These are phyloP conservation scores for Alternaria brassicae DNA, from an alignment of 2,329 filamentous ascomycete genomes.

Conservation along the genomic window DNA sequence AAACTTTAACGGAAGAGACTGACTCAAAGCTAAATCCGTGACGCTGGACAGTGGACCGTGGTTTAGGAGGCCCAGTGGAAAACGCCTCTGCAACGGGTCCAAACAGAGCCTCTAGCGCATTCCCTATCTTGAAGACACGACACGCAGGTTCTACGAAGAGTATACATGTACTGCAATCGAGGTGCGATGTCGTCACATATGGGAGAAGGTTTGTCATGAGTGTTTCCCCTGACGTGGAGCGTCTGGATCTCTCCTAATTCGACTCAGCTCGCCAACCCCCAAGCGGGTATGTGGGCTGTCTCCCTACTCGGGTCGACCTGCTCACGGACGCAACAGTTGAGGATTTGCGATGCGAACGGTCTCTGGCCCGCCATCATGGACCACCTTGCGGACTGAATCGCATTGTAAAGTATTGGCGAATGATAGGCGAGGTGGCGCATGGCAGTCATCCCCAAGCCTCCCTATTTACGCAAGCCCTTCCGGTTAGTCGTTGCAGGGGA, in stretches of 20 bases:
- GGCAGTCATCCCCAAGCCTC: slow-evolving; percentile 22
- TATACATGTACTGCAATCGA: slow-evolving; percentile 11
- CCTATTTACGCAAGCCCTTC: slow-evolving; percentile 27
- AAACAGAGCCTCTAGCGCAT: slow-evolving; percentile 31
- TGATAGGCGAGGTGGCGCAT: slow-evolving; percentile 23
- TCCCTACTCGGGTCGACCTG: slow-evolving; percentile 12
- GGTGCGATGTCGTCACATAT: not conserved
- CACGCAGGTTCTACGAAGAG: slow-evolving; percentile 4
- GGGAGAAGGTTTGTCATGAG: not conserved
- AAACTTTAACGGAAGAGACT: slow-evolving; percentile 25
- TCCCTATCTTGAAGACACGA: slow-evolving; percentile 20
- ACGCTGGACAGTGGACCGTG: slow-evolving; percentile 16
- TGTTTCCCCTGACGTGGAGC: slow-evolving; percentile 4
- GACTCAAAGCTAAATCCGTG: slow-evolving; percentile 21
- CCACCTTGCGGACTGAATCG: slow-evolving; percentile 8
- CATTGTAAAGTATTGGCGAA: slow-evolving; percentile 28
- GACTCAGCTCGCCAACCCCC: slow-evolving; percentile 6
- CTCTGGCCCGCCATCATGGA: slow-evolving; percentile 26
- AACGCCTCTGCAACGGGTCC: slow-evolving; percentile 13
- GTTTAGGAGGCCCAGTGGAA: slow-evolving; percentile 11
- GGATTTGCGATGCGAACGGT: slow-evolving; percentile 29
- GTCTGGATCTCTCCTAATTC: slow-evolving; percentile 16
- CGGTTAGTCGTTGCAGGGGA: slow-evolving; percentile 26
- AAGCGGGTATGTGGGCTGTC: slow-evolving; percentile 6
- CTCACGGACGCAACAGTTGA: slow-evolving; percentile 12